Base-by-base conservation (phyloP, 169 alveolate species). In the Amoebophrya sp. region DNA sequence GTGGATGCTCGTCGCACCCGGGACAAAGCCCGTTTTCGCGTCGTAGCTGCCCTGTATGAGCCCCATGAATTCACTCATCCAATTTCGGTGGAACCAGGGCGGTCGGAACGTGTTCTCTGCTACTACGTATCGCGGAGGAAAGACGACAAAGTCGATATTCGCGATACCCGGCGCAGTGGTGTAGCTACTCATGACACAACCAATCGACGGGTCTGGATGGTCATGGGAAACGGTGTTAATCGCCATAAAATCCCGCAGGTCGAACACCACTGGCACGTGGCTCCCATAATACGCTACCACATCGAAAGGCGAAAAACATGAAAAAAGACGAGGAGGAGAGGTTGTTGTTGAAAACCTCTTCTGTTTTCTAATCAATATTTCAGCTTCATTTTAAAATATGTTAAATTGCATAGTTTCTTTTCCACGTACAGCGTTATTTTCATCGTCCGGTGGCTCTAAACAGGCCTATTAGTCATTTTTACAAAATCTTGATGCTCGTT, bases 31-130 rank as follows among this genome's bases (percentile, higher is more conserved):
- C 96, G 92, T 95, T 89, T 96, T 96, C 40, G 98, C 98, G 93
- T 96, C 98, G 93, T 96, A 96, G 26, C 54, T 38, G 39, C 98
- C 98, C 53, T 89, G 55, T 3, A 96, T 93, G 54, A 96, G 95
- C 39, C 98, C 98, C 98, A 96, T 96, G 90, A 94, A 96, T 94
- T 96, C 98, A 91, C 93, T 94, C 98, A 96, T 96, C 12, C 94
- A 94, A 89, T 96, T 96, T 91, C 97, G 92, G 92, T 96, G 98
- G 89, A 94, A 96, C 93, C 95, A 96, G 38, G 98, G 98, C 53
- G 98, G 98, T 41, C 97, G 93, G 92, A 96, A 96, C 14, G 98
- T 96, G 78, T 95, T 95, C 91, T 96, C 97, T 6, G 95, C 94
- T 0, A 94, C 95, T 91, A 95, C 93, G 97, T 97, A 95, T 92